A percentile compares a stretch with the other conserved stretches of the same genome.
These are phyloP conservation scores for Aspergillus aculeatus DNA, from an alignment of 2,329 filamentous ascomycete species.

Conservation along the genomic window DNA sequence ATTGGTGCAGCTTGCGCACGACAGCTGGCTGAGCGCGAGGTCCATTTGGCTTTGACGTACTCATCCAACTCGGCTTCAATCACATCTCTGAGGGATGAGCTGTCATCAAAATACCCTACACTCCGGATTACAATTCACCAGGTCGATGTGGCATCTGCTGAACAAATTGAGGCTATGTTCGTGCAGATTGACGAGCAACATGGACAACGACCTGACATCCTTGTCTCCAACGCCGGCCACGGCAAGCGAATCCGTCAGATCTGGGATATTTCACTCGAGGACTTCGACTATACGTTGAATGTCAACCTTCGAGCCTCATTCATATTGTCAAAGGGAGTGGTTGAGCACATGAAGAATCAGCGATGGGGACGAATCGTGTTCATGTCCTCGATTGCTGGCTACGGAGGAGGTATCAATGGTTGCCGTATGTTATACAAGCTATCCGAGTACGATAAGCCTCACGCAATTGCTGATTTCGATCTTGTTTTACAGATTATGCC, in stretches of 20 bases:
- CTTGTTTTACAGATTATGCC: constrained; percentile 44
- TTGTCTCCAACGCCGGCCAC: constrained; percentile 66
- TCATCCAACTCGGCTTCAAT: constrained; percentile 52
- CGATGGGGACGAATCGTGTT: constrained; percentile 65
- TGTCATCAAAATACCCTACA: constrained; percentile 35
- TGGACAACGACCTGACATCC: constrained; percentile 58
- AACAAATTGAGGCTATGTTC: constrained; percentile 56
- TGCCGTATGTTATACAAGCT: constrained; percentile 42
- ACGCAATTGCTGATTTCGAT: not conserved
- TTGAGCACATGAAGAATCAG: constrained; percentile 60
- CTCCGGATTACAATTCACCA: constrained; percentile 55
- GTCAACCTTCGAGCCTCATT: constrained; percentile 65
- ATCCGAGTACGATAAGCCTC: not conserved
- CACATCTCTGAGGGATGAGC: constrained; percentile 44
- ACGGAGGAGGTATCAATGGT: constrained; percentile 64
- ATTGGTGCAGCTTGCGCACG: constrained; percentile 60
- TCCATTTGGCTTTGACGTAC: constrained; percentile 61
- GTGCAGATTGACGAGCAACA: constrained; percentile 55
- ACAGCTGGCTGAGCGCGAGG: constrained; percentile 53
- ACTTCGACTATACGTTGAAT: constrained; percentile 63
- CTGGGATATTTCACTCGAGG: constrained; percentile 60
- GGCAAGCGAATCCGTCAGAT: constrained; percentile 60
- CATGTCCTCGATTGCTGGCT: constrained; percentile 62
- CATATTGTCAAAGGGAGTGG: constrained; percentile 59
- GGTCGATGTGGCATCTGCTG: constrained; percentile 57